phyloP scores from a whole-genome alignment of 257 asterid genomes.

The Ophiorrhiza pumila region DNA sequence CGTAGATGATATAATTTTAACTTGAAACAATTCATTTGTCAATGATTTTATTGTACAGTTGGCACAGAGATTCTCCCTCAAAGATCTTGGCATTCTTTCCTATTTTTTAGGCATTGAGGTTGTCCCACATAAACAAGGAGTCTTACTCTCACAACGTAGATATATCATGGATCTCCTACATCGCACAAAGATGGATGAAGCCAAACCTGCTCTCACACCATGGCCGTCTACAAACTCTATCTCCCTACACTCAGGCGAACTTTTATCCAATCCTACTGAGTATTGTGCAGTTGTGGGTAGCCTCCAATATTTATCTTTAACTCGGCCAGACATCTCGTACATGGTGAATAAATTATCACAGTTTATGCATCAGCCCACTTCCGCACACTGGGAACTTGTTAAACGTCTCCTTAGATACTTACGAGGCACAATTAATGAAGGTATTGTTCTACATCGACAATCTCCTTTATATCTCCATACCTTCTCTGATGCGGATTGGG shows the following conservation, averaged over 20 bases:
- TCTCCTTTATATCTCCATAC: not conserved
- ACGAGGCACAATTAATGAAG: not conserved
- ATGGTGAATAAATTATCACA: not conserved
- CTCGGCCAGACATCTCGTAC: not conserved
- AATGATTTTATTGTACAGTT: not conserved
- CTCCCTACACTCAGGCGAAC: not conserved
- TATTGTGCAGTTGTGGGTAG: not conserved
- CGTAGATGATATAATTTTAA: not conserved
- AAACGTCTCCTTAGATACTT: not conserved
- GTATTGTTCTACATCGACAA: not conserved
- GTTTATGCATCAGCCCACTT: not conserved
- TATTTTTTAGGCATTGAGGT: not conserved
- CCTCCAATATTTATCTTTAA: not conserved
- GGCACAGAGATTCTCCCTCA: not conserved
- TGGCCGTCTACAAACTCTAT: not conserved
- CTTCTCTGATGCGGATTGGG: slow-evolving; percentile 1
- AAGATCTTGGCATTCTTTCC: not conserved
- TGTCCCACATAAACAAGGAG: no score
- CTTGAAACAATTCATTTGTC: not conserved
- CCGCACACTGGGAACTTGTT: not conserved
- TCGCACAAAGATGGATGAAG: not conserved
- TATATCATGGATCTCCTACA: not conserved
- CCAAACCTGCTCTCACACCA: not conserved
- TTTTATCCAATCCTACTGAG: not conserved
- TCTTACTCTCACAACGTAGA: not conserved